These are phyloP conservation scores for Pseudogymnoascus verrucosus DNA, from an alignment of 2,329 filamentous ascomycete genomes.

Conservation along the genomic window DNA sequence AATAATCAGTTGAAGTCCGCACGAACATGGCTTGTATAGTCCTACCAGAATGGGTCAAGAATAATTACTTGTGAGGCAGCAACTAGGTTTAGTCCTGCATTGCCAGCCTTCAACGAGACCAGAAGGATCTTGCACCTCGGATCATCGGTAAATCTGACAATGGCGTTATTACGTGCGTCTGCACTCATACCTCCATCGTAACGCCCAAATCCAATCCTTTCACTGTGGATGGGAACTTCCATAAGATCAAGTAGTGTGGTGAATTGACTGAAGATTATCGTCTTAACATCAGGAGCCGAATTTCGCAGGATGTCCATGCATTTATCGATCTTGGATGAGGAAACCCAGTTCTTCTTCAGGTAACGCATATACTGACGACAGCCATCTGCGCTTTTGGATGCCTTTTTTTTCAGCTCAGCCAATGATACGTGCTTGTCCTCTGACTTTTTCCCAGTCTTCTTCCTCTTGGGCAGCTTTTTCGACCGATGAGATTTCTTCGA, in stretches of 20 bases:
- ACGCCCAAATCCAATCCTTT: constrained; percentile 45
- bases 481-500: constrained; percentile 8
- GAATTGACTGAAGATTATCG: constrained; percentile 76
- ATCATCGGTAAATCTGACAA: constrained; percentile 56
- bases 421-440: constrained; percentile 38
- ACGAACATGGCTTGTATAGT: neutral
- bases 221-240: constrained; percentile 60
- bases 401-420: constrained; percentile 60
- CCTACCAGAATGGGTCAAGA: constrained; percentile 79
- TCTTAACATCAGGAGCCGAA: constrained; percentile 53
- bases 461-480: constrained; percentile 18
- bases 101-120: constrained; percentile 71
- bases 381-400: constrained; percentile 51
- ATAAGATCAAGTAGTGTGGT: constrained; percentile 71
- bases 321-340: constrained; percentile 58
- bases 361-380: constrained; percentile 63
- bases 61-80: constrained; percentile 80
- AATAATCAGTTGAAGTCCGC: neutral
- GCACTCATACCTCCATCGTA: constrained; percentile 73
- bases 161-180: constrained; percentile 56
- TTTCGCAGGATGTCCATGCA: constrained; percentile 24
- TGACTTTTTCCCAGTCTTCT: constrained; percentile 22
- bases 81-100: constrained; percentile 79
- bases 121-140: constrained; percentile 60
- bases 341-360: constrained; percentile 64